phyloP scores from a whole-genome alignment of 148 eudicot species.

The Mesembryanthemum crystallinum region DNA sequence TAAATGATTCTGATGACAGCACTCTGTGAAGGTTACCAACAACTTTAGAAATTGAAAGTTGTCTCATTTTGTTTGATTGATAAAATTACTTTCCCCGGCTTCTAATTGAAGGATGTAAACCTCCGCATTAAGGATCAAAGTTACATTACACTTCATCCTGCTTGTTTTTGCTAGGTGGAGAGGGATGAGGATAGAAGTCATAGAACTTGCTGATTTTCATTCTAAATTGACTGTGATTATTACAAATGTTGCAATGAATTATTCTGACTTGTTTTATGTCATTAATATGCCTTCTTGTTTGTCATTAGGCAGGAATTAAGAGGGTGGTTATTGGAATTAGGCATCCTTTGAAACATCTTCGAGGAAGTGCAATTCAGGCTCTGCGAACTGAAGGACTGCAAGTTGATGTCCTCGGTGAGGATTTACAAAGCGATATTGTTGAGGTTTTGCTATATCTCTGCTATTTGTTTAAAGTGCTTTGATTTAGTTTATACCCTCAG shows the following conservation, averaged over 20 bases:
- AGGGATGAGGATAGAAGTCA: not conserved
- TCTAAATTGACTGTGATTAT: not conserved
- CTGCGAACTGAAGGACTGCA: conserved; percentile 68
- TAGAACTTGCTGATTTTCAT: not conserved
- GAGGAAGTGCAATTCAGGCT: conserved; percentile 75
- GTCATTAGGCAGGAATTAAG: conserved; percentile 71
- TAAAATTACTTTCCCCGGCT: not conserved
- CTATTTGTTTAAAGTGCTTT: not conserved
- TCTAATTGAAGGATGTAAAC: not conserved
- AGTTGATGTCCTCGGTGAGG: conserved; percentile 96
- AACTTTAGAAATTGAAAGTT: no score
- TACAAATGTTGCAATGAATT: not conserved
- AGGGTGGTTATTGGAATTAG: conserved; percentile 91
- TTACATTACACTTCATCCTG: no score
- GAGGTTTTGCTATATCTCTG: conserved; percentile 46
- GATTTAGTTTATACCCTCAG: not conserved
- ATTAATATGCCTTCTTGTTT: not conserved
- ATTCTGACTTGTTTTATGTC: conserved; percentile 4
- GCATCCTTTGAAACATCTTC: conserved; percentile 81
- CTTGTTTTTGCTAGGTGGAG: not conserved
- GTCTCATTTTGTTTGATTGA: no score
- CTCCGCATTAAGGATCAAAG: no score
- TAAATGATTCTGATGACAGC: no score
- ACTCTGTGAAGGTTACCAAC: no score
- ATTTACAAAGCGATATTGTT: conserved; percentile 53